Percentiles rank a stretch among this genome's conserved stretches.
Conservation (phyloP, 768 basidiomycete species). For the Albatrellus ellisii region DNA sequence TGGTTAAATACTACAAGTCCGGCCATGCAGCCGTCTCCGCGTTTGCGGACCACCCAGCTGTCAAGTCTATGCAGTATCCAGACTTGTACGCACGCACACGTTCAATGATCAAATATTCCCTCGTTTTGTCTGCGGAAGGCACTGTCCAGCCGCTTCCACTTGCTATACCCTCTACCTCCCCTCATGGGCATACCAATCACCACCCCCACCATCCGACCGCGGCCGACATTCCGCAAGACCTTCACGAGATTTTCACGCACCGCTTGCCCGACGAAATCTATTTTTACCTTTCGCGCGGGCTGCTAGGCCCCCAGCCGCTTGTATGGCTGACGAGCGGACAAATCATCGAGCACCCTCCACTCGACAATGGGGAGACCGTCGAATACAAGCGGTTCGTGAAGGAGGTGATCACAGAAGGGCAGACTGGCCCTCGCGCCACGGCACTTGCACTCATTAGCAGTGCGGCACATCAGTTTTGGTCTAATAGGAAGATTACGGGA, state of each 20-base stretch:
- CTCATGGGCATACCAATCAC: constrained; percentile 39
- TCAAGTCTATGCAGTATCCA: constrained; percentile 65
- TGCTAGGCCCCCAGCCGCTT: constrained; percentile 78
- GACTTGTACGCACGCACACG: constrained; percentile 86
- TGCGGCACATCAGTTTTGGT: constrained; percentile 73
- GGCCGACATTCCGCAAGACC: constrained; percentile 79
- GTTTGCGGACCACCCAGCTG: constrained; percentile 68
- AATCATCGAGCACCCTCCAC: constrained; percentile 74
- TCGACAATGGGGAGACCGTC: constrained; percentile 90
- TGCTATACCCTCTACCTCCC: constrained; percentile 36
- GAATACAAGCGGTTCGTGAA: constrained; percentile 94
- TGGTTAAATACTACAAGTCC: constrained; percentile 88
- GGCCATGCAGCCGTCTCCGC: constrained; percentile 71
- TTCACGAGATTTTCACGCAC: constrained; percentile 91
- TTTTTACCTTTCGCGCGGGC: constrained; percentile 89
- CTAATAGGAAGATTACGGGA: constrained; percentile 55
- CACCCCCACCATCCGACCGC: constrained; percentile 61
- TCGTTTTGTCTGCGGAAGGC: constrained; percentile 84
- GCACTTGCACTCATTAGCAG: constrained; percentile 79
- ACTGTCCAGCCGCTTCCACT: constrained; percentile 68
- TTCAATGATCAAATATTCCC: constrained; percentile 82
- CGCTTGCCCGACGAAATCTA: constrained; percentile 94
- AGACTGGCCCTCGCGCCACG: constrained; percentile 87
- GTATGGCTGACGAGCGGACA: constrained; percentile 91
- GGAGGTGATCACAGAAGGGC: constrained; percentile 91